phyloP scores from a whole-genome alignment of 352 stramenopile genomes.

The Phytophthora foliorum region DNA sequence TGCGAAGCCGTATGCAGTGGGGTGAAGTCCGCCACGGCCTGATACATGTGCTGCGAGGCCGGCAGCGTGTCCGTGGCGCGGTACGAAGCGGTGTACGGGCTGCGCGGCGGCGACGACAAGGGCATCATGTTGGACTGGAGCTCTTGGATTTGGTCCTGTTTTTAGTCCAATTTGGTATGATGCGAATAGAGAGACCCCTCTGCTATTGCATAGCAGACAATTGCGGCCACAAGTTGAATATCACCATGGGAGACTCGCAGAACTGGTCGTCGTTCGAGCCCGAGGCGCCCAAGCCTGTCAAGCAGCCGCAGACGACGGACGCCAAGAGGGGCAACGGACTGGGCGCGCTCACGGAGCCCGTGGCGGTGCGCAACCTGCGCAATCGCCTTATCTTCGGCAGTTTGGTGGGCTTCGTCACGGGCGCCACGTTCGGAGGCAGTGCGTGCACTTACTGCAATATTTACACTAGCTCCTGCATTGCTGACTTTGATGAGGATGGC shows the following conservation, averaged over 20 bases:
- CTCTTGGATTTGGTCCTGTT: not conserved
- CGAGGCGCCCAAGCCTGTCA: slow-evolving; percentile 36
- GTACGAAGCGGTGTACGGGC: slow-evolving; percentile 21
- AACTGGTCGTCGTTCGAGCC: slow-evolving; percentile 87
- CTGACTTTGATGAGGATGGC: not conserved
- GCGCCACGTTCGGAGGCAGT: slow-evolving; percentile 82
- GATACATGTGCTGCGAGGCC: slow-evolving; percentile 22
- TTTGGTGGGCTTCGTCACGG: slow-evolving; percentile 82
- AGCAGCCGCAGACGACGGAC: slow-evolving; percentile 14
- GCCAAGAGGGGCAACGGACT: slow-evolving; percentile 13
- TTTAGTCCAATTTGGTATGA: not conserved
- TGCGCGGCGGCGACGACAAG: slow-evolving; percentile 26
- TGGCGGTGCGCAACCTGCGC: slow-evolving; percentile 60
- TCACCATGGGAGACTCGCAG: slow-evolving; percentile 75
- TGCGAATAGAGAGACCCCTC: not conserved
- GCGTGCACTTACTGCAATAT: slow-evolving; percentile 22
- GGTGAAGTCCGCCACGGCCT: slow-evolving; percentile 18
- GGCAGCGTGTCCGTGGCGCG: slow-evolving; percentile 4
- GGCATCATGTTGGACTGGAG: slow-evolving; percentile 19
- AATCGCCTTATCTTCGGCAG: slow-evolving; percentile 84
- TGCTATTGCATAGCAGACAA: not conserved
- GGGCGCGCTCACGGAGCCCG: slow-evolving; percentile 36
- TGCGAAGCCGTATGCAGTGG: not conserved
- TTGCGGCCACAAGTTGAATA: slow-evolving; percentile 15
- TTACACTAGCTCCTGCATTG: not conserved